Base-by-base conservation (phyloP, 495 filamentous ascomycete genomes). In the Pseudoneurospora amorphoporcata region DNA sequence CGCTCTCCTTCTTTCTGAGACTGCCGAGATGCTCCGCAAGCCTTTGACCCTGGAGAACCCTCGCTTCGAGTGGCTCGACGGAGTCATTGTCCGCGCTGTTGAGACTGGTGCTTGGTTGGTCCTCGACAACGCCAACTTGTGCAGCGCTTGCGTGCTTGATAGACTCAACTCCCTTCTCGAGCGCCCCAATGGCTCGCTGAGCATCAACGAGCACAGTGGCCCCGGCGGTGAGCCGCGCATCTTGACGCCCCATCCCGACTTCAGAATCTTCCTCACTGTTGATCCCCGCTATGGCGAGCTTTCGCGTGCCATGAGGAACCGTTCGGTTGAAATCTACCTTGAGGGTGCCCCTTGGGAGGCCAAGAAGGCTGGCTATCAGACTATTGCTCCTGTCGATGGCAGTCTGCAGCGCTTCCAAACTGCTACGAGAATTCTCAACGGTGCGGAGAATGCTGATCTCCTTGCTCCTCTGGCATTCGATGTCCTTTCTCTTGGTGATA, bases 111-210 rank as follows among this genome's bases (percentile, higher is more conserved):
- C 92, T 58, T 99, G 96, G 96, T 84, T 99, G 68, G 89, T 98
- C 37, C 89, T 99, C 19, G 95, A 98, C 79, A 97, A 98, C 83
- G 95, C 96, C 69, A 99, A 99, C 76, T 85, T 98, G 17, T 99
- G 96, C 79, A 97, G 90, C 75, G 89, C 95, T 6, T 97, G 95
- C 5, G 95, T 98, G 12, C 88, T 99, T 3, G 96, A 99, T 79
- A 87, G 96, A 76, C 81, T 99, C 75, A 99, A 99, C 78, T 97
- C 96, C 0, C 82, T 99, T 42, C 90, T 97, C 1, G 96, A 99
- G 80, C 74, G 80, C 7, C 92, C 92, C 2, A 91, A 94, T 77
- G 96, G 96, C 9, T 87, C 87, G 70, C 84, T 99, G 23, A 92
- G 90, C 76, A 90, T 99, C 74, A 97, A 97, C 75, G 96, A 98